Base-by-base conservation (phyloP, 495 filamentous ascomycete species). In the Neurospora tetrasperma region DNA sequence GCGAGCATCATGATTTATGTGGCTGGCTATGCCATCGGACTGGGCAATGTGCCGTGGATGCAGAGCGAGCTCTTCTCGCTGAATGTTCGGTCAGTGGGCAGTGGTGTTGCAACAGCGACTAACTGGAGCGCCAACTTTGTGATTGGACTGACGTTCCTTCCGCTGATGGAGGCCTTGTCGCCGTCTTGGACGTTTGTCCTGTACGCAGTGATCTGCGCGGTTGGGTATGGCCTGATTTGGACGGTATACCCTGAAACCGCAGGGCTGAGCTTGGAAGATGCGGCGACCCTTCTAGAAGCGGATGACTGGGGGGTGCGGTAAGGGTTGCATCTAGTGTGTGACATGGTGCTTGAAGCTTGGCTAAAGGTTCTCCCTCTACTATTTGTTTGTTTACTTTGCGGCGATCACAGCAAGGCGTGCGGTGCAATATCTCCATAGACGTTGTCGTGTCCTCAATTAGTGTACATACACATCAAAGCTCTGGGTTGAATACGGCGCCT, bases 1-100 rank as follows among this genome's bases (percentile, higher is more conserved):
- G 74, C 87, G 31, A 90, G 89, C 73, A 88, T 97, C 78, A 90
- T 92, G 75, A 70, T 93, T n/a, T 98, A 95, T 79, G 93, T 95
- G 1, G 90, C 91, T 70, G 88, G 89, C 0, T 98, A 96, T 77
- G 94, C 94, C 11, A 84, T 93, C 9, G 94, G 94, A n/a, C 85
- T 98, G 4, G 94, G 94, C 5, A 94, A 93, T 73, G 92, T 98
- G 3, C 94, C 94, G 1, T 98, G 94, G 94, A 93, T 95, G 83
- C 93, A 97, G 79, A 90, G 89, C 75, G 94, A 98, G 83, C 88
- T 98, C 18, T 97, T 98, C 77, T 90, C 94, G 8, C 86, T 97
- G 74, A 89, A 88, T 62, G 92, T 97, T 9, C 92, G 94, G 40
- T 91, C 91, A 0, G 78, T 96, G 2, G 94, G 94, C 7, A 94